These are phyloP conservation scores for Zygosaccharomyces rouxii DNA, from an alignment of 805 yeast species.

Conservation along the genomic window DNA sequence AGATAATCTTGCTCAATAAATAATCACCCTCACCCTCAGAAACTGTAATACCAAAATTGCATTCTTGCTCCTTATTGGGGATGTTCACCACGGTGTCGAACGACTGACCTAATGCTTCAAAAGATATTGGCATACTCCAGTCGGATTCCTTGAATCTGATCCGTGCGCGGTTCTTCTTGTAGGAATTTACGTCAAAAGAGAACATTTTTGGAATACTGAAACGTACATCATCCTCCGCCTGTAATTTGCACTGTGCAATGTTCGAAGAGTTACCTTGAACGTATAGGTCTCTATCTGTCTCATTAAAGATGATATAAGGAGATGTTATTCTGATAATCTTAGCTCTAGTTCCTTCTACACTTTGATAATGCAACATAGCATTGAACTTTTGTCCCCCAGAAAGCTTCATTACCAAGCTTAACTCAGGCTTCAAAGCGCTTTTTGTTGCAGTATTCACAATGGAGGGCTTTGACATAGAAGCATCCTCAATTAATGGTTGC, in stretches of 20 bases:
- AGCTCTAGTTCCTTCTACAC: conserved; percentile 46
- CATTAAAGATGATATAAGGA: conserved; percentile 79
- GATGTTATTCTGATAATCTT: conserved; percentile 67
- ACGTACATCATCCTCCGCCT: conserved; percentile 26
- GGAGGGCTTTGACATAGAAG: conserved; percentile 36
- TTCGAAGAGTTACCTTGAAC: conserved; percentile 55
- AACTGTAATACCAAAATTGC: conserved; percentile 69
- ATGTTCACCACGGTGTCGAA: conserved; percentile 52
- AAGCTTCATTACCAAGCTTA: conserved; percentile 46
- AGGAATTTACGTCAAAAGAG: conserved; percentile 63
- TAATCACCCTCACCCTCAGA: conserved; percentile 85
- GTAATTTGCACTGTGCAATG: conserved; percentile 44
- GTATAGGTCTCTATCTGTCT: conserved; percentile 64
- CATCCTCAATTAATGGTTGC: conserved; percentile 46
- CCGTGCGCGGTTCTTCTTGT: conserved; percentile 60
- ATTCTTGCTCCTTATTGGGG: conserved; percentile 52
- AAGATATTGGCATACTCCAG: conserved; percentile 69
- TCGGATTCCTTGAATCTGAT: conserved; percentile 63
- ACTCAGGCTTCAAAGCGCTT: conserved; percentile 56
- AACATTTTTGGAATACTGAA: conserved; percentile 67
- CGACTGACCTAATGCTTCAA: conserved; percentile 86
- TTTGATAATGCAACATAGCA: conserved; percentile 60
- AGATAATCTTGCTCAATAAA: conserved; percentile 68
- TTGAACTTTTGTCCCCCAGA: conserved; percentile 65
- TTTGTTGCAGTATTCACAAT: conserved; percentile 46